phyloP scores from a whole-genome alignment of 371 early-diverging fungal species.

The Mortierella sp. region DNA sequence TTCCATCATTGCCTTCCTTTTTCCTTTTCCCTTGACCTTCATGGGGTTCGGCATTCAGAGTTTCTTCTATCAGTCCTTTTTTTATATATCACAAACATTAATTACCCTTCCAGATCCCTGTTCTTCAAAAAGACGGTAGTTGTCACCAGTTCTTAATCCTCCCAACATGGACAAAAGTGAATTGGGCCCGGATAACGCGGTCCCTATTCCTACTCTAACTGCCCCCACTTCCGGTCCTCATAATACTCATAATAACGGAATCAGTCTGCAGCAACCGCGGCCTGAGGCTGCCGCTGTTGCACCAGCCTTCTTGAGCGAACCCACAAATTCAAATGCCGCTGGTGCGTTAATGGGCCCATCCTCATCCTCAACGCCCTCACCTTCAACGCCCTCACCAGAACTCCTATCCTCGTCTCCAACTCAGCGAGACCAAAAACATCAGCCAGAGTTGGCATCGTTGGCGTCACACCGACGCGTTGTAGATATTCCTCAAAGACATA shows the following conservation, averaged over 20 bases:
- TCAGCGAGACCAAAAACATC: background rate
- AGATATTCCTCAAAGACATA: constrained; percentile 15
- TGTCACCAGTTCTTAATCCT: background rate
- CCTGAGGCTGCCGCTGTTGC: background rate
- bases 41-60: background rate
- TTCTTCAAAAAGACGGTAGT: background rate
- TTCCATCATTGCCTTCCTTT: background rate
- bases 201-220: background rate
- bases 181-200: constrained; percentile 3
- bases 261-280: background rate
- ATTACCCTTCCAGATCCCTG: background rate
- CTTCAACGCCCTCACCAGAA: background rate
- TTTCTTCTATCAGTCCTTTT: background rate
- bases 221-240: background rate
- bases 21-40: background rate
- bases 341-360: background rate
- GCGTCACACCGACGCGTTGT: background rate
- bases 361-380: background rate
- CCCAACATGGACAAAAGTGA: constrained; percentile 17
- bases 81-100: background rate
- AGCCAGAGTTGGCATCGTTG: background rate
- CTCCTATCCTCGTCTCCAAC: background rate
- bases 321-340: background rate
- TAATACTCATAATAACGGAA: background rate
- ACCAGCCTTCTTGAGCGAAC: background rate